Evolutionary conservation across 495 filamentous ascomycete species (phyloP), one percentile per base, ranked within the genome.

Genomic region (Haplographium delicatum): DNA sequence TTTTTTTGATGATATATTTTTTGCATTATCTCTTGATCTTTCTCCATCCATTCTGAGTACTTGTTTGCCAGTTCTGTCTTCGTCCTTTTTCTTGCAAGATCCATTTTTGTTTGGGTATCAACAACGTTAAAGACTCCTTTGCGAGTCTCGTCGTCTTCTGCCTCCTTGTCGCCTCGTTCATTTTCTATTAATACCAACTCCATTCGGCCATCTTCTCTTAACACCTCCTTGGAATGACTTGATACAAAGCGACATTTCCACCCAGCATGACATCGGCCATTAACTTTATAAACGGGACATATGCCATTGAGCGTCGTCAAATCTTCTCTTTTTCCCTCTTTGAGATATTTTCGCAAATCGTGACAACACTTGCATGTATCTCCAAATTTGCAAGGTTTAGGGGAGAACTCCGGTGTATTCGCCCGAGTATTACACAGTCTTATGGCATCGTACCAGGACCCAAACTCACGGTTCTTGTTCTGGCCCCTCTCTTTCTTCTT

Each of bases 161-260:
- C 60, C 19, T 60, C 54, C 7, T 46, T 54, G 10, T 41, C 38
- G 5, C 51, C 20, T 2, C 24, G 10, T 70, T 39, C 30, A 19
- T 56, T 68, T 11, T 63, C 68, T 28, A 85, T 56, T 28, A 96
- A 75, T 7, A 90, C 69, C 28, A 98, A 70, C 65, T 97, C 91
- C 47, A 84, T 87, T 50, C 77, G 76, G 5, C 89, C 91, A 63
- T 93, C 89, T 39, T 79, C 79, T 5, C 69, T 78, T 43, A 83
- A 77, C 22, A 85, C 64, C 66, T 95, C 88, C 43, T 80, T 73
- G 52, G 84, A 86, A 64, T 98, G 93, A 30, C 85, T 89, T 43
- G 72, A 73, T 13, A 87, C 83, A 60, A 95, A 89, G 10, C 91
- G 86, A 64, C 93, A 98, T 60, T 86, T 94, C 90, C 91, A 98